These are phyloP conservation scores for Rhinocladiella mackenziei DNA, from an alignment of 2,329 filamentous ascomycete species.

Conservation along the genomic window DNA sequence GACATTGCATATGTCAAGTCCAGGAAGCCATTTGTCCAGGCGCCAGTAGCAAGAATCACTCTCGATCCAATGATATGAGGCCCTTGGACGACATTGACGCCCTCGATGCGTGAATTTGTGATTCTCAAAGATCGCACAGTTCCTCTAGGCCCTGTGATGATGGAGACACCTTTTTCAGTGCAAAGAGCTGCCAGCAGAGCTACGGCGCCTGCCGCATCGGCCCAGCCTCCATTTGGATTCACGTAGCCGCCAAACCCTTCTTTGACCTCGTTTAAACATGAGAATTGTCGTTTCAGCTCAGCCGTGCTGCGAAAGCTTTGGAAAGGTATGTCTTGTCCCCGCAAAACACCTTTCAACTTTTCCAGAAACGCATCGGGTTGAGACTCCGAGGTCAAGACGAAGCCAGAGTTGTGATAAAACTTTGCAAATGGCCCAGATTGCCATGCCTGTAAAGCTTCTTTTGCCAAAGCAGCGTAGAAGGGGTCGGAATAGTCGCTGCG, in stretches of 20 bases:
- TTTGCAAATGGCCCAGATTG: slow-evolving; percentile 17
- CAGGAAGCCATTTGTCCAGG: no score
- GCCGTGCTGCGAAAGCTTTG: slow-evolving; percentile 16
- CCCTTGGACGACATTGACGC: slow-evolving; percentile 33
- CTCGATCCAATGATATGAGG: slow-evolving; percentile 12
- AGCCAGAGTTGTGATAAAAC: slow-evolving; percentile 19
- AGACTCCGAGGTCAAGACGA: slow-evolving; percentile 31
- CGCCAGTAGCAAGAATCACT: slow-evolving; percentile 70
- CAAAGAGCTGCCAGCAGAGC: slow-evolving; percentile 1
- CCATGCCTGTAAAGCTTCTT: slow-evolving; percentile 30
- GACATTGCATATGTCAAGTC: no score
- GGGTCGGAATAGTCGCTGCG: slow-evolving; percentile 35
- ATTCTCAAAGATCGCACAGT: slow-evolving; percentile 30
- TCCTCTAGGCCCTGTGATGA: slow-evolving; percentile 13
- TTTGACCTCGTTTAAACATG: slow-evolving; percentile 35
- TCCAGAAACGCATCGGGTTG: slow-evolving; percentile 28
- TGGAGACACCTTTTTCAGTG: slow-evolving; percentile 13
- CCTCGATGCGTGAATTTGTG: slow-evolving; percentile 45
- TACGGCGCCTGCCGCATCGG: slow-evolving; percentile 38
- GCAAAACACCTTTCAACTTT: neutral
- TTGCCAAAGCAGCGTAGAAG: slow-evolving; percentile 31
- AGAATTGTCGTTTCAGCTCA: slow-evolving; percentile 36
- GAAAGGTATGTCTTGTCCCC: neutral
- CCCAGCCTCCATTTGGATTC: slow-evolving; percentile 45
- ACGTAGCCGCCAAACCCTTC: slow-evolving; percentile 44